Conservation (phyloP, 371 early-diverging fungal genomes). For the Mucor lusitanicus region DNA sequence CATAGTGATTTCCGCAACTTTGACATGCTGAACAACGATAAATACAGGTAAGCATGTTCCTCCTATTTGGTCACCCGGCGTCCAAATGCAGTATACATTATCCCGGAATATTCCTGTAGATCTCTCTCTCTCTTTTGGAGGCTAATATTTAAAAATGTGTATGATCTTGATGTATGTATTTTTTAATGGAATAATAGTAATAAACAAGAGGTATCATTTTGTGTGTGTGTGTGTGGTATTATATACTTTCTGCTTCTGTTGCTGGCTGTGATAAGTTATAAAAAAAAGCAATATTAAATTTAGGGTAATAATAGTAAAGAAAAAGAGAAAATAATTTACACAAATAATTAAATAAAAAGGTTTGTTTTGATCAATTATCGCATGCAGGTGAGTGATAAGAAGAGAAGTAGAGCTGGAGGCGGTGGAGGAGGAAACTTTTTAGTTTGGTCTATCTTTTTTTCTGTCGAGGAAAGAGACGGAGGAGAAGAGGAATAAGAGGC, state of each 20-base stretch:
- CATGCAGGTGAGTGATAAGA: background rate
- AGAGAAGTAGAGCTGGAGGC: background rate
- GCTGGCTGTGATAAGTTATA: background rate
- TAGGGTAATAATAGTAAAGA: conserved; percentile 1
- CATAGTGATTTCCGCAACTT: background rate
- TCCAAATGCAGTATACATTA: too few relatives aligned
- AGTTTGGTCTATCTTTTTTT: background rate
- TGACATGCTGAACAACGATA: background rate
- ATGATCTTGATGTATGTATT: too few relatives aligned
- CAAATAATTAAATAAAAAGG: background rate
- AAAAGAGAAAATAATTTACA: conserved; percentile 5
- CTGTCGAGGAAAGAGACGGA: background rate
- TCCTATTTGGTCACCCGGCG: too few relatives aligned
- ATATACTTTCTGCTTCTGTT: background rate
- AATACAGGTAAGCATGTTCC: background rate
- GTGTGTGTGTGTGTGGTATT: background rate
- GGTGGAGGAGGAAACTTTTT: background rate
- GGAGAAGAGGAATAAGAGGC: background rate
- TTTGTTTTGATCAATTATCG: background rate
- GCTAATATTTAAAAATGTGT: too few relatives aligned
- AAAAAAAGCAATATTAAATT: background rate
- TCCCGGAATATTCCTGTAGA: too few relatives aligned
- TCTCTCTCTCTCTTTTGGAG: too few relatives aligned
- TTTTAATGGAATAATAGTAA: background rate
- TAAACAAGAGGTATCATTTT: conserved; percentile 1